These are phyloP conservation scores for Wallacemonas sp. DNA, from an alignment of 208 protist genomes.

Conservation along the genomic window DNA sequence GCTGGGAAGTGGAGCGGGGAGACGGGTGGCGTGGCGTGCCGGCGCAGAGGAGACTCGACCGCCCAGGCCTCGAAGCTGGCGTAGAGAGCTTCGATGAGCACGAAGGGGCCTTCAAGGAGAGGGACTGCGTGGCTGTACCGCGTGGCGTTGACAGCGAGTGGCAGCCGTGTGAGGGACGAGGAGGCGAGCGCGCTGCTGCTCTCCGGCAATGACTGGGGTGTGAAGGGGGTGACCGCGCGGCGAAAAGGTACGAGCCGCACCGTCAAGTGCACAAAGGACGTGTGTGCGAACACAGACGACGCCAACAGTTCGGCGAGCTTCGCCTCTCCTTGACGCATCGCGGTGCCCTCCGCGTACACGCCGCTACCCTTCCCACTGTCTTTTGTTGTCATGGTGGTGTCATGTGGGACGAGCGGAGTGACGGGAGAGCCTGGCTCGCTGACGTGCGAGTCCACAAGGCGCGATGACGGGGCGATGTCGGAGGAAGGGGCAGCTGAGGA, in stretches of 20 bases:
- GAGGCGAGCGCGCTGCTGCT: background rate
- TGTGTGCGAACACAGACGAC: background rate
- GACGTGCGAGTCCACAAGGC: too few species aligned
- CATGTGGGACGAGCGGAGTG: too few species aligned
- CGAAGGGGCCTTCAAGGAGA: constrained; percentile 31
- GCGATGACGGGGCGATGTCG: too few species aligned
- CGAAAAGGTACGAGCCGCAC: constrained; percentile 4
- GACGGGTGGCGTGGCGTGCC: background rate
- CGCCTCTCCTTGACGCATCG: constrained; percentile 2
- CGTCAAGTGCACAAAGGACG: background rate
- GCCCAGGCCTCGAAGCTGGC: constrained; percentile 5
- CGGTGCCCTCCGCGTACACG: background rate
- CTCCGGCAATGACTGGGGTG: background rate
- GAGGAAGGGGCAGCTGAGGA: background rate
- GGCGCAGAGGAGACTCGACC: background rate
- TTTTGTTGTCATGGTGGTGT: too few species aligned
- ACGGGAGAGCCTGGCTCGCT: too few species aligned
- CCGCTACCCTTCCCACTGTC: too few species aligned
- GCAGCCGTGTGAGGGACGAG: background rate
- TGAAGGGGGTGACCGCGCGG: background rate
- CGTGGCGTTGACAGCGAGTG: background rate
- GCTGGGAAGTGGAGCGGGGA: constrained; percentile 4
- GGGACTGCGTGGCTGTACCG: background rate
- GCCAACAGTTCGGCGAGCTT: constrained; percentile 2
- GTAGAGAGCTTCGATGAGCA: constrained; percentile 30